A percentile compares a stretch with the other conserved stretches of the same genome.
These are phyloP conservation scores for Podaxis carcinomalis DNA, from an alignment of 768 basidiomycete genomes.

Conservation along the genomic window DNA sequence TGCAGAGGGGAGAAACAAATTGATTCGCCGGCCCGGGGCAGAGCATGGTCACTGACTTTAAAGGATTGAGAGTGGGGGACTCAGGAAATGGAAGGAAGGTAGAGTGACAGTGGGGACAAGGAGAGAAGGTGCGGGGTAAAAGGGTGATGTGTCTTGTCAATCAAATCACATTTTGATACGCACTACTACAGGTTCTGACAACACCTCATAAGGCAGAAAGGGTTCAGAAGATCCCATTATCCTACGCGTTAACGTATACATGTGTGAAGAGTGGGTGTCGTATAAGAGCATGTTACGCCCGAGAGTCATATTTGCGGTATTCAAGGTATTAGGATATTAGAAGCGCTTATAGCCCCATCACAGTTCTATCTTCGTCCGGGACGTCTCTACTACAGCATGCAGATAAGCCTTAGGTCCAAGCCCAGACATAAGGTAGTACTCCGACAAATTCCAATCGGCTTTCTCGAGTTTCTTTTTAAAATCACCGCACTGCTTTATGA, in stretches of 20 bases:
- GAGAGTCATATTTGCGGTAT: background rate
- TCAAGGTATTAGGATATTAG: background rate
- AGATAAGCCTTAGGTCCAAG: constrained; percentile 7
- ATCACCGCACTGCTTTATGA: background rate
- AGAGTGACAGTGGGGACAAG: background rate
- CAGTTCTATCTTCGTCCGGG: background rate
- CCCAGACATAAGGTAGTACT: constrained; percentile 1
- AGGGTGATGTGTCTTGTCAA: background rate
- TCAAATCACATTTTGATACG: background rate
- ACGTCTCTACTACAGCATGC: background rate
- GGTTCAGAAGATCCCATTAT: background rate
- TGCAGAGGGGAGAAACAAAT: background rate
- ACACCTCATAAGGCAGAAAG: background rate
- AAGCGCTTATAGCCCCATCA: background rate
- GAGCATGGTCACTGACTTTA: background rate
- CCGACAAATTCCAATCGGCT: constrained; percentile 4
- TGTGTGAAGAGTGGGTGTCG: background rate
- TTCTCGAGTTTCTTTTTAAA: background rate
- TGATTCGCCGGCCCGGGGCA: background rate
- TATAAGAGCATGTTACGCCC: background rate
- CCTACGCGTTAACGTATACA: background rate
- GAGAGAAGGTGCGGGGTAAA: background rate
- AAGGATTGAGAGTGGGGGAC: background rate
- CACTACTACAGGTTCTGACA: background rate
- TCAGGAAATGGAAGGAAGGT: background rate